Evolutionary conservation across 768 basidiomycete species (phyloP).

Genomic region (Lactarius hengduanensis): DNA sequence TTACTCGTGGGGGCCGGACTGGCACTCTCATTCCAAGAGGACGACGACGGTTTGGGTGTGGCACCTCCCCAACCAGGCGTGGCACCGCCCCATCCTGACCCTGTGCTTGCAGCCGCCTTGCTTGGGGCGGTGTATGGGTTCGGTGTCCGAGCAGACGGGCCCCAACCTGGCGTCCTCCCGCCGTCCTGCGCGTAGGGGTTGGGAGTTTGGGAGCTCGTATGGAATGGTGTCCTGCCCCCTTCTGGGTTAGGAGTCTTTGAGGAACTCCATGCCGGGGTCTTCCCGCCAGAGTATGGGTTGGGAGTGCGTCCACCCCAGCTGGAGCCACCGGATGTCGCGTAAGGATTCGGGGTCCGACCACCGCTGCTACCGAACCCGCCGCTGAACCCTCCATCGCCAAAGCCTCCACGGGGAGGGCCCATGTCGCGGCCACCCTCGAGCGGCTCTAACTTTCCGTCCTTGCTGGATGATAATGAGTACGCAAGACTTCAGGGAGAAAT

Average conservation of each 20-base stretch:
- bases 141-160: constrained; percentile 50
- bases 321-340: constrained; percentile 29
- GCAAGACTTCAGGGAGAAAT: not conserved
- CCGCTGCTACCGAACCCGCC: constrained; percentile 17
- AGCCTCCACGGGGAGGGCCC: constrained; percentile 38
- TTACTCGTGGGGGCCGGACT: constrained; percentile 21
- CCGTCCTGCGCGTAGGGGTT: constrained; percentile 59
- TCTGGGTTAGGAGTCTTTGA: constrained; percentile 65
- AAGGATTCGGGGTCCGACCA: constrained; percentile 26
- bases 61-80: constrained; percentile 28
- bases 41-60: constrained; percentile 24
- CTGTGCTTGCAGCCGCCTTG: constrained; percentile 45
- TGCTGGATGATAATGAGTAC: constrained; percentile 39
- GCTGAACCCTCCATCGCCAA: constrained; percentile 28
- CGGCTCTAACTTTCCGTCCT: constrained; percentile 53
- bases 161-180: constrained; percentile 55
- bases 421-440: constrained; percentile 44
- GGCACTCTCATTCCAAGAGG: constrained; percentile 22
- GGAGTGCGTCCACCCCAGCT: constrained; percentile 33
- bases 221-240: constrained; percentile 68
- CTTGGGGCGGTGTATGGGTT: constrained; percentile 45
- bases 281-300: constrained; percentile 41
- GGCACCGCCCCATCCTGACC: constrained; percentile 48
- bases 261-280: constrained; percentile 30
- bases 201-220: constrained; percentile 63